Evolutionary conservation across 768 basidiomycete species (phyloP).

Genomic region (Termitomyces sp.): DNA sequence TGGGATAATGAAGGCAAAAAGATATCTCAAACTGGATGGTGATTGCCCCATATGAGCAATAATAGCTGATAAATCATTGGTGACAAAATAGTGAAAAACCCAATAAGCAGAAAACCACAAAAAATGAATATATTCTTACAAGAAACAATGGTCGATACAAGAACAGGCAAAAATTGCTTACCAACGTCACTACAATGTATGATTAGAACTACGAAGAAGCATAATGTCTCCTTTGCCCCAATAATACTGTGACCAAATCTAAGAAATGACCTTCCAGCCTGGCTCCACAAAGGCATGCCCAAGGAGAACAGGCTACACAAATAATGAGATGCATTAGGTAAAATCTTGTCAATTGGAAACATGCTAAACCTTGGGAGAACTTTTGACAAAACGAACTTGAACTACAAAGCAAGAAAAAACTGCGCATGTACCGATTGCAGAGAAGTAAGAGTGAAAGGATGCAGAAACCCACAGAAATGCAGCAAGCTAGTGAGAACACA

Average conservation of each 20-base stretch:
- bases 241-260: neutral
- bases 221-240: neutral
- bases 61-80: constrained; percentile 16
- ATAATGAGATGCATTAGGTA: neutral
- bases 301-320: neutral
- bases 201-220: neutral
- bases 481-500: neutral
- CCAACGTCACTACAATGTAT: neutral
- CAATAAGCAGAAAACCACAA: too few relatives aligned
- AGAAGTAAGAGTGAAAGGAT: neutral
- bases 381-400: accelerated
- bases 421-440: neutral
- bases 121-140: neutral
- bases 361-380: neutral
- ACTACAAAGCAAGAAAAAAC: neutral
- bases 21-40: too few relatives aligned
- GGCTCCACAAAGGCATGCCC: neutral
- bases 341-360: neutral
- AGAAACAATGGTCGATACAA: neutral
- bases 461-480: neutral
- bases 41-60: neutral
- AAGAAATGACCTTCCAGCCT: too few relatives aligned
- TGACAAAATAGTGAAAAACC: neutral
- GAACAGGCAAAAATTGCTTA: neutral
- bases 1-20: too few relatives aligned